Evolutionary conservation across 495 filamentous ascomycete genomes (phyloP), one percentile per base, ranked within the genome.

Genomic region (Neurospora sp.): DNA sequence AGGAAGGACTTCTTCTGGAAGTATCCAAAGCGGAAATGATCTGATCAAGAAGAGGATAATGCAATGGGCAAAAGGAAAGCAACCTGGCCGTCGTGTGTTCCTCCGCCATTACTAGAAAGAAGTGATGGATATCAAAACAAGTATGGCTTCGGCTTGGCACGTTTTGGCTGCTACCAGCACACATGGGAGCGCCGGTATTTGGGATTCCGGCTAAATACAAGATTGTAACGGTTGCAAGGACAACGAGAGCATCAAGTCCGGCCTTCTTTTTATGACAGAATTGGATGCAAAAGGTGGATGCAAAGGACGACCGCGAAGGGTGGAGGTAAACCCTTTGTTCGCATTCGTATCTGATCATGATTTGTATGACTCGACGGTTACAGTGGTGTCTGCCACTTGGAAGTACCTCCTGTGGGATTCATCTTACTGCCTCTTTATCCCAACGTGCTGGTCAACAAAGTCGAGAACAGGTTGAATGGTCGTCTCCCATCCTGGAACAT

Each of bases 401-500:
- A 27, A 9, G 27, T 66, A 18, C 12, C 5, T 4, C 6, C 6
- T 66, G 14, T 18, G 10, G 37, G 14, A 12, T 38, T 8, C 39
- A 7, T 72, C 7, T 35, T 62, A 20, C n/a, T 72, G 69, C 27
- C 54, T 35, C 27, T 66, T 41, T 18, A 44, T 18, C 20, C 69
- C 71, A 7, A 72, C 73, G 66, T 78, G 72, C 9, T 39, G 44
- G 41, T 76, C 71, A 31, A 79, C 78, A 71, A 80, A 80, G 16
- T 76, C 71, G 27, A 80, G 41, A 37, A 79, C 72, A 8, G 78
- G 78, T 18, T 76, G 77, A 31, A 80, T 77, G 39, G 75, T 76
- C 0, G 70, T 74, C 5, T 76, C 73, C 78, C 78, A 80, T 0
- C 78, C 78, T 0, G 72, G 70, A 5, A 80, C 75, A 9, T 72